These are phyloP conservation scores for Aspergillus nidulans DNA, from an alignment of 495 filamentous ascomycete species.

Conservation along the genomic window DNA sequence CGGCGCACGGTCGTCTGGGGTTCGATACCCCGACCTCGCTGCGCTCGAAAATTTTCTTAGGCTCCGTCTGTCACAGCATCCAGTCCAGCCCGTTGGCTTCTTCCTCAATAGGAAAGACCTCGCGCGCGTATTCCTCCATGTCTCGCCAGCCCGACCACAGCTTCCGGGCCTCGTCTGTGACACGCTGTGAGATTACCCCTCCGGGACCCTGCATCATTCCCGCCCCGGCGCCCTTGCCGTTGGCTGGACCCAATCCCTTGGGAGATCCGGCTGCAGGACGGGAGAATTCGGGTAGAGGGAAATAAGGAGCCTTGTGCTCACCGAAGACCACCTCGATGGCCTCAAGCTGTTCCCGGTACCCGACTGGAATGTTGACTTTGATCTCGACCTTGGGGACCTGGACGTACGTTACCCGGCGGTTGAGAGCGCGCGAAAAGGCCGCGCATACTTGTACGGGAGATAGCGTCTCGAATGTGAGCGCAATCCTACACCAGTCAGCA, in stretches of 20 bases:
- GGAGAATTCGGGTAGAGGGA: slow-evolving; percentile 49
- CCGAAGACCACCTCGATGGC: slow-evolving; percentile 62
- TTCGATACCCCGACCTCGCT: not conserved
- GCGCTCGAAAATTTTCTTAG: not conserved
- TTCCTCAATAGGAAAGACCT: slow-evolving; percentile 93
- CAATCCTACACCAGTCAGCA: slow-evolving; percentile 55
- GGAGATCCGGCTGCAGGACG: slow-evolving; percentile 42
- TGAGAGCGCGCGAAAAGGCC: slow-evolving; percentile 72
- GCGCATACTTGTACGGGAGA: slow-evolving; percentile 77
- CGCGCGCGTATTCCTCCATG: slow-evolving; percentile 91
- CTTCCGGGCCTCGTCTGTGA: slow-evolving; percentile 67
- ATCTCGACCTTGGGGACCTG: slow-evolving; percentile 71
- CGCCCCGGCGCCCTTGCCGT: slow-evolving; percentile 58
- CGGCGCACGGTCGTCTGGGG: not conserved
- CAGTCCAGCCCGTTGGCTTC: slow-evolving; percentile 87
- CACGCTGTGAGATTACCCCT: slow-evolving; percentile 46
- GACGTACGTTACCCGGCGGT: slow-evolving; percentile 71
- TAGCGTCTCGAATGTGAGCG: slow-evolving; percentile 86
- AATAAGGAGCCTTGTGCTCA: slow-evolving; percentile 60
- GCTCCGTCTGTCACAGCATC: slow-evolving; percentile 56
- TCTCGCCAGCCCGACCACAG: slow-evolving; percentile 90
- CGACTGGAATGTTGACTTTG: slow-evolving; percentile 77
- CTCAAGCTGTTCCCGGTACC: slow-evolving; percentile 86
- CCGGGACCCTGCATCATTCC: slow-evolving; percentile 56
- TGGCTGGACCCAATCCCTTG: slow-evolving; percentile 52